Evolutionary conservation across 2,329 filamentous ascomycete genomes (phyloP), one percentile per base, ranked within the genome.

Genomic region (Trichoderma koningii): DNA sequence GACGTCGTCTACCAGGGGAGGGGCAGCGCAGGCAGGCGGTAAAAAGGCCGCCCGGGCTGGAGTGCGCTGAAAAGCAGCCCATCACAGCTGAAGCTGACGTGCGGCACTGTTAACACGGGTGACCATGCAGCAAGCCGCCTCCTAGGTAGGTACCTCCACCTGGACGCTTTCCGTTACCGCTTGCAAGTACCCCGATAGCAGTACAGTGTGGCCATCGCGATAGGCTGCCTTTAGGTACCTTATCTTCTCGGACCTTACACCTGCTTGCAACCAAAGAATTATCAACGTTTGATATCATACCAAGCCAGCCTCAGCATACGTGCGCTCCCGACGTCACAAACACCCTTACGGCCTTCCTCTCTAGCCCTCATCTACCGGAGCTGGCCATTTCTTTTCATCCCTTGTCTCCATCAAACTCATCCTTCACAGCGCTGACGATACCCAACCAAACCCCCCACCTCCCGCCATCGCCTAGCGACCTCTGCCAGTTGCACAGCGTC

Each of bases 381-480:
- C 17, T 1, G 14, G 50, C 5, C 3, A 7, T 17, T 10, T 14
- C 19, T 28, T 17, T 28, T 28, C 14, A 45, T 15, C 41, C 19
- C 44, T 28, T n/a, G 34, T 21, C 28, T 14, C 50, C 38, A 19
- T 7, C 38, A 9, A 42, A 30, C n/a, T n/a, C 28, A 15, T 21
- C 50, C 17, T 44, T 21, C 5, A 50, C 26, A 62, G n/a, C 52
- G 50, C 60, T 47, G 50, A 41, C 34, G 26, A 21, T 19, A 34
- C 38, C 60, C 55, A 28, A 12, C 34, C 12, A 10, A 28, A 38
- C 17, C 38, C 57, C 59, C 60, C 60, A 56, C 61, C 61, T 56
- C 51, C 15, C 50, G n/a, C 34, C 52, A 55, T 64, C 34, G 42
- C 60, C 41, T 42, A 30, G 47, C 60, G 41, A 50, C 26, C 38